Base-by-base conservation (phyloP, 495 filamentous ascomycete species). In the Corynascus novoguineensis region DNA sequence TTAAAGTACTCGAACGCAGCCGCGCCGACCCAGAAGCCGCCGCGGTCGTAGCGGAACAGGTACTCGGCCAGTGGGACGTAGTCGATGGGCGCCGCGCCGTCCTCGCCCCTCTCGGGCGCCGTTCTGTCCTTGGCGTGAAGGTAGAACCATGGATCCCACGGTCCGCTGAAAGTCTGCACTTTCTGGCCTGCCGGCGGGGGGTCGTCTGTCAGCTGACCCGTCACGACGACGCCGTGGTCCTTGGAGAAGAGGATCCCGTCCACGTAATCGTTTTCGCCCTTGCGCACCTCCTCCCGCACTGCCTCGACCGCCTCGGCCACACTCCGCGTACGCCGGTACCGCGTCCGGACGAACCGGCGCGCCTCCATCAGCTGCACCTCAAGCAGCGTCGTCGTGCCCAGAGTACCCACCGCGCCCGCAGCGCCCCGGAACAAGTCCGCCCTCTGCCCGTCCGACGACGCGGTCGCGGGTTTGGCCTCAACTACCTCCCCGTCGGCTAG, bases 21-120 rank as follows among this genome's bases (percentile, higher is more conserved):
- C 25, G 65, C 60, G 31, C 80, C 81, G 14, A 82, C 77, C 81
- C 81, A 84, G 71, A 85, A 85, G 0, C 74, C 80, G 46, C 79
- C 81, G 41, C 82, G 78, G 62, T 84, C 80, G 69, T 83, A 83
- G 24, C 82, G 79, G 64, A 85, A 85, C 17, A 85, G 73, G 61
- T 84, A 85, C 59, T 82, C 80, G 6, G 60, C 59, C 4, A 82
- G 45, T 0, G 79, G 80, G 8, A 82, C 53, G 42, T 56, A 68
- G 3, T 72, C 66, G 2, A 58, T 50, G 1, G 57, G 35, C 17
- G 60, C 41, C 1, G 58, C 51, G 21, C 19, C 38, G 5, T 78
- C 52, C 40, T 79, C 55, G 28, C 64, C 63, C 4, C 49, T 29
- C 11, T 38, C 31, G 4, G 21, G 11, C 50, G 60, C 24, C 55